Evolutionary conservation across 495 filamentous ascomycete species (phyloP).

Genomic region (Talaromyces stipitatus): DNA sequence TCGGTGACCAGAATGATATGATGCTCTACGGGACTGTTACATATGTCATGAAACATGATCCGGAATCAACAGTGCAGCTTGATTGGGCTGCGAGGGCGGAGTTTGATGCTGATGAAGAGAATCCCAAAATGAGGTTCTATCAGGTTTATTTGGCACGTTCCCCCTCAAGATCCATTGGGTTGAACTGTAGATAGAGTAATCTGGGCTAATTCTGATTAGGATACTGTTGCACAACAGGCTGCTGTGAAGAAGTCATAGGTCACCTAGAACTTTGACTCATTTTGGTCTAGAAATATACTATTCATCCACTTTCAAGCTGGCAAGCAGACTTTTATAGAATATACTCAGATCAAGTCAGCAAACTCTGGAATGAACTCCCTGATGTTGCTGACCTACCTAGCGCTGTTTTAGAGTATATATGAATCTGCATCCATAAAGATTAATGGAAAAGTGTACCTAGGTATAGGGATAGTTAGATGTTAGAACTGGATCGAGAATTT

Average conservation of each 20-base stretch:
- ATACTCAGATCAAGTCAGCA: too few species aligned
- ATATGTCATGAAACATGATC: slow-evolving; percentile 45
- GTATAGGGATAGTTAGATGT: too few species aligned
- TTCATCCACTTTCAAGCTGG: not conserved
- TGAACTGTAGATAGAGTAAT: not conserved
- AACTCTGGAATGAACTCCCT: too few species aligned
- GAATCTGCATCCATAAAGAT: too few species aligned
- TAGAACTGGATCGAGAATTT: too few species aligned
- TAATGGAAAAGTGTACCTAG: too few species aligned
- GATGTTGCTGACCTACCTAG: too few species aligned
- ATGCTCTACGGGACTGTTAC: slow-evolving; percentile 55
- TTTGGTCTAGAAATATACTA: not conserved
- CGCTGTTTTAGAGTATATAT: too few species aligned
- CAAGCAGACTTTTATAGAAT: too few species aligned
- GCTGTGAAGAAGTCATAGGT: not conserved
- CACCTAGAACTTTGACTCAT: not conserved
- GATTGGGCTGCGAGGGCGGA: slow-evolving; percentile 50
- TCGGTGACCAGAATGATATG: slow-evolving; percentile 44
- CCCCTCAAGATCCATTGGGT: not conserved
- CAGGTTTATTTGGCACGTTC: slow-evolving; percentile 56
- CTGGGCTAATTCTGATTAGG: not conserved
- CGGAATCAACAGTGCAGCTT: slow-evolving; percentile 33
- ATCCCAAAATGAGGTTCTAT: slow-evolving; percentile 53
- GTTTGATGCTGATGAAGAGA: slow-evolving; percentile 38
- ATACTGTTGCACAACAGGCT: slow-evolving; percentile 6